Conservation (phyloP, 352 stramenopile species). For the Phytophthora capsici region DNA sequence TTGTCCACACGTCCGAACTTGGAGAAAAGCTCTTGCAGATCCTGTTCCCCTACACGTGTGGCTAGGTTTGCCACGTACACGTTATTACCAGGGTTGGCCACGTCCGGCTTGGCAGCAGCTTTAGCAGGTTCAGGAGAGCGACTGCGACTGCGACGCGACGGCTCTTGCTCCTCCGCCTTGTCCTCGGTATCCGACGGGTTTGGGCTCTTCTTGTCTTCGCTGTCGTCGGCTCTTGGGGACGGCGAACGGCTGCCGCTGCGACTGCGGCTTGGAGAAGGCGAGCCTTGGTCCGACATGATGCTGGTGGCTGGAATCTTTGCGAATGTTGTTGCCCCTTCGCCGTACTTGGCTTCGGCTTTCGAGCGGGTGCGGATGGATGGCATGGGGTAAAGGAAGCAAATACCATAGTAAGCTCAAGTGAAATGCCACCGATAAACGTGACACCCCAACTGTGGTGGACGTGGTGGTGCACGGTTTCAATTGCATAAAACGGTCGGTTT, state of each 20-base stretch:
- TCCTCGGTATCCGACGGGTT: neutral
- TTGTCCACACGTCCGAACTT: constrained; percentile 81
- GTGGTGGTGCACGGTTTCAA: neutral
- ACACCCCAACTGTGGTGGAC: constrained; percentile 2
- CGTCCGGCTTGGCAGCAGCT: constrained; percentile 18
- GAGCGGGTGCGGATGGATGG: constrained; percentile 25
- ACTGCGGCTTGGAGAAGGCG: constrained; percentile 30
- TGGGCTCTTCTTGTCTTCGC: constrained; percentile 25
- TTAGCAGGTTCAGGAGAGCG: constrained; percentile 45
- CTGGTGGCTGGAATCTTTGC: constrained; percentile 25
- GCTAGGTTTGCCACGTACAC: constrained; percentile 81
- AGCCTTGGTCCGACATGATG: constrained; percentile 50
- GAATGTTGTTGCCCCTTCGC: constrained; percentile 8
- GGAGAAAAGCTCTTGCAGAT: constrained; percentile 74
- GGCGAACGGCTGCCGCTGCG: constrained; percentile 35
- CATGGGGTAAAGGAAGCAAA: neutral
- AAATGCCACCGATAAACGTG: constrained; percentile 8
- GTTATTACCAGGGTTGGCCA: constrained; percentile 76
- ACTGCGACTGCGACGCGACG: constrained; percentile 43
- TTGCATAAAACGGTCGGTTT: constrained; percentile 22
- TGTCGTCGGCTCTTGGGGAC: constrained; percentile 23
- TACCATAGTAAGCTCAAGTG: constrained; percentile 21
- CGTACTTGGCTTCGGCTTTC: constrained; percentile 16
- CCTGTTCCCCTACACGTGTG: constrained; percentile 54
- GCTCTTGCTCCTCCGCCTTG: constrained; percentile 4